Base-by-base conservation (phyloP, 2,329 filamentous ascomycete genomes). In the Ophiosphaerella korrae region DNA sequence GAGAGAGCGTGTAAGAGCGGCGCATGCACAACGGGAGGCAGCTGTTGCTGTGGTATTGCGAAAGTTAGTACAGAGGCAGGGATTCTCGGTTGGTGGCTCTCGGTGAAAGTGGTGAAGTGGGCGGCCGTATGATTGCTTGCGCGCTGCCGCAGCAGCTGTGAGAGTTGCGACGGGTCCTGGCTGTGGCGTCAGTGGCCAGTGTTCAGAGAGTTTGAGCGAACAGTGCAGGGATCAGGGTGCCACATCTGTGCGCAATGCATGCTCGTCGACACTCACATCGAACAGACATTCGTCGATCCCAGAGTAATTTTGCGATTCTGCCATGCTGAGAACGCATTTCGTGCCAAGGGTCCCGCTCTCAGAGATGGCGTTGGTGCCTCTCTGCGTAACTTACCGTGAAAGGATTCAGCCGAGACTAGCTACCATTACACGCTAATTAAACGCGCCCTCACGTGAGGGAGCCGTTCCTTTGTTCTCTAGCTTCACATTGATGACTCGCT, bases 91-190 rank as follows among this genome's bases (percentile, higher is more conserved):
- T 40, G 45, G 24, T 50, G 47, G 40, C 57, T 60, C 34, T 63
- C 57, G n/a, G 63, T 61, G 9, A 64, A 63, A 7, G 57, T 58
- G 50, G 62, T 68, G 55, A 67, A 66, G 42, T 57, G 61, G 9
- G 67, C 34, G 32, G 51, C 44, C 42, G 45, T 48, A 35, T 60
- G 51, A 55, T 49, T 62, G 59, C 62, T 66, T 59, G 63, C 63
- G 36, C 70, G 70, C 63, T 72, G 66, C 61, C 62, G 50, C 44
- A 74, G 68, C 52, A 64, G 57, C 52, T 72, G 66, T 24, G 71
- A 74, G 23, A 74, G 67, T 57, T 71, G 68, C 12, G 64, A 71
- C 41, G 71, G 70, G 55, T 74, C 69, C 71, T 73, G 47, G 16
- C 46, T 47, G 55, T 56, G 54, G 60, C 54, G 62, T 53, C 39